Evolutionary conservation across 2,329 filamentous ascomycete genomes (phyloP).

Genomic region (Colletotrichum australisinense): DNA sequence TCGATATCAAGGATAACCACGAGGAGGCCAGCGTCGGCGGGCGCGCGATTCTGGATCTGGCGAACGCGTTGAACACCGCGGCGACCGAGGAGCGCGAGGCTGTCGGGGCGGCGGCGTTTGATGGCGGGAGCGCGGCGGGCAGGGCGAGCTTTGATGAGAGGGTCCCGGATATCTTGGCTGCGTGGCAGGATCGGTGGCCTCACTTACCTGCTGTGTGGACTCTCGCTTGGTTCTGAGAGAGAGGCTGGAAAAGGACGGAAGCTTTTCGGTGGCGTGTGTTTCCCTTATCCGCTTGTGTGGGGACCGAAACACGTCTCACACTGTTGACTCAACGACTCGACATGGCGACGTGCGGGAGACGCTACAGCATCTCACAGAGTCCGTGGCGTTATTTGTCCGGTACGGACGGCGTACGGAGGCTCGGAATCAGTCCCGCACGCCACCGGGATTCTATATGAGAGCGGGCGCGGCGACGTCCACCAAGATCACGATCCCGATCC

Average conservation of each 20-base stretch:
- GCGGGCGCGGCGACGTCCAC: neutral
- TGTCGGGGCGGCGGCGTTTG: constrained; percentile 74
- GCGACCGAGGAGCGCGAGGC: constrained; percentile 81
- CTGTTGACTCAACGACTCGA: too few species aligned
- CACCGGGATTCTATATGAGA: neutral
- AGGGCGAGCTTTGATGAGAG: constrained; percentile 88
- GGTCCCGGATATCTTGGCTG: constrained; percentile 90
- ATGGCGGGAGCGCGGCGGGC: constrained; percentile 73
- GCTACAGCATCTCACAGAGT: too few species aligned
- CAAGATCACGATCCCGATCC: neutral
- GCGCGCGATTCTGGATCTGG: constrained; percentile 90
- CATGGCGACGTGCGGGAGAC: too few species aligned
- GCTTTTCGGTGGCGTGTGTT: too few species aligned
- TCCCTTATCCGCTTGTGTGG: too few species aligned
- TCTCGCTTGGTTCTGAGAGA: constrained; percentile 84
- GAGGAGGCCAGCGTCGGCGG: constrained; percentile 94
- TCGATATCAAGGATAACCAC: constrained; percentile 98
- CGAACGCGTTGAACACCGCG: constrained; percentile 83
- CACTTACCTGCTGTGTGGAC: constrained; percentile 94
- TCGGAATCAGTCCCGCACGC: neutral
- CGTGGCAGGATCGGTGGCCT: constrained; percentile 96
- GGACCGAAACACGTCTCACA: too few species aligned
- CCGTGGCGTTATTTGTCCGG: too few species aligned
- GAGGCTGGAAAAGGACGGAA: neutral
- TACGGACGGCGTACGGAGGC: neutral